Percentiles rank a stretch among this genome's conserved stretches.
Evolutionary conservation across 2,329 filamentous ascomycete genomes (phyloP).

Genomic region (Sphaerulina populicola): DNA sequence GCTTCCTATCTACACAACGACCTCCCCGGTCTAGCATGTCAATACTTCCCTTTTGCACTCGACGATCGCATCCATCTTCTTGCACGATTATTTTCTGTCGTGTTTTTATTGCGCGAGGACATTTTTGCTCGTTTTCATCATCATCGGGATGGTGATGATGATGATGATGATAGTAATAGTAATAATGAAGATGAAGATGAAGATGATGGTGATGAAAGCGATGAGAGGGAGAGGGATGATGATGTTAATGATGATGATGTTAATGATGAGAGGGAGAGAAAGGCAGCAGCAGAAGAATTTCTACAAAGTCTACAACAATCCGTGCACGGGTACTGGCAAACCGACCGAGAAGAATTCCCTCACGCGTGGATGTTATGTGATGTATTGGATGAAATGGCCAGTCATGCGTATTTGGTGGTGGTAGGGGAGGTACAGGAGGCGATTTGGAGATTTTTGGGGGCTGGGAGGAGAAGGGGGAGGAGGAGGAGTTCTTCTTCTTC

Average conservation of each 20-base stretch:
- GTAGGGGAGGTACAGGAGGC: conserved; percentile 9
- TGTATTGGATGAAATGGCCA: conserved; percentile 12
- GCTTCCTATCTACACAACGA: conserved; percentile 5
- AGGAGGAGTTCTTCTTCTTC: not conserved
- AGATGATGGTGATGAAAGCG: too few species aligned
- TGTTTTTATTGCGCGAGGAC: conserved; percentile 7
- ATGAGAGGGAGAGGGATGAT: too few species aligned
- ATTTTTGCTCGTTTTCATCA: too few species aligned
- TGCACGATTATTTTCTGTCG: conserved; percentile 10
- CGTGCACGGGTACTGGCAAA: conserved; percentile 13
- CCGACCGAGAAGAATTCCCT: conserved; percentile 3
- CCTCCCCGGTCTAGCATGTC: conserved; percentile 9
- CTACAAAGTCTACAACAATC: conserved; percentile 9
- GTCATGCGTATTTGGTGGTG: conserved; percentile 9
- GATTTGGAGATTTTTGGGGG: conserved; percentile 7
- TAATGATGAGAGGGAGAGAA: too few species aligned
- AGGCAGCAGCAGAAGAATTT: conserved; percentile 10
- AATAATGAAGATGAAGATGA: too few species aligned
- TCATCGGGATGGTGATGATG: too few species aligned
- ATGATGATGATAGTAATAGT: too few species aligned
- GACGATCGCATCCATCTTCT: conserved; percentile 13
- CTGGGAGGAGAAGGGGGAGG: conserved; percentile 1
- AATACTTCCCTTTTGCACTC: conserved; percentile 11
- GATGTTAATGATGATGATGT: too few species aligned
- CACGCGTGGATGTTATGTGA: conserved; percentile 12